A percentile compares a stretch with the other conserved stretches of the same genome.
These are phyloP conservation scores for Litsea cubeba DNA, from an alignment of 164 flowering plant species.

Conservation along the genomic window DNA sequence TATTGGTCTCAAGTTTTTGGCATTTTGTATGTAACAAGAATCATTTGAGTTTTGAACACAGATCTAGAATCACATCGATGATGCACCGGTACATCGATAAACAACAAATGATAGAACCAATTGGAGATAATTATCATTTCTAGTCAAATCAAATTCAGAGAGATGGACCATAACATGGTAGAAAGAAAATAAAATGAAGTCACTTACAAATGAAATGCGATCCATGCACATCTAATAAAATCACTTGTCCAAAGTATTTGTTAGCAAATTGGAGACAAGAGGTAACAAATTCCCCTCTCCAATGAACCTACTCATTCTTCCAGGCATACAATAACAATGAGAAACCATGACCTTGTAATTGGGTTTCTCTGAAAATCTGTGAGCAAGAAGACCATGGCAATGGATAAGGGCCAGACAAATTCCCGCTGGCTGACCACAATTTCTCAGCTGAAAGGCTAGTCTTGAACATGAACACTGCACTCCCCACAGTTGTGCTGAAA, in stretches of 20 bases:
- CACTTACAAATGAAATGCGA: conserved; percentile 18
- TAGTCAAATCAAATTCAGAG: conserved; percentile 17
- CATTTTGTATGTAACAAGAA: not conserved
- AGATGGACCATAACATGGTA: conserved; percentile 4
- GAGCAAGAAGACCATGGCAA: conserved; percentile 28
- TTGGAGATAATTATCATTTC: conserved; percentile 9
- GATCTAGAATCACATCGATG: not conserved
- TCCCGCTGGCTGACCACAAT: conserved; percentile 17
- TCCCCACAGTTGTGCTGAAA: conserved; percentile 21
- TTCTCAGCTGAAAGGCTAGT: conserved; percentile 27
- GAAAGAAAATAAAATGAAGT: conserved; percentile 7
- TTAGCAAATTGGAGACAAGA: conserved; percentile 22
- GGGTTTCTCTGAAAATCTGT: conserved; percentile 24
- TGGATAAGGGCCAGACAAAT: conserved; percentile 14
- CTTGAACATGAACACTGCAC: conserved; percentile 36
- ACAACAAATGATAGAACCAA: not conserved
- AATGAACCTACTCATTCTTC: conserved; percentile 36
- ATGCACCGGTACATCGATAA: not conserved
- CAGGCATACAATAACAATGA: conserved; percentile 45
- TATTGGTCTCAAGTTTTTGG: not conserved
- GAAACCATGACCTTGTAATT: conserved; percentile 29
- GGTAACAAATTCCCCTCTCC: conserved; percentile 1
- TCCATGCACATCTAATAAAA: conserved; percentile 23
- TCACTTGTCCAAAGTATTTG: conserved; percentile 38
- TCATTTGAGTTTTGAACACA: conserved; percentile 1